Conservation (phyloP, 345 rosid genomes). For the Reutealis trisperma region DNA sequence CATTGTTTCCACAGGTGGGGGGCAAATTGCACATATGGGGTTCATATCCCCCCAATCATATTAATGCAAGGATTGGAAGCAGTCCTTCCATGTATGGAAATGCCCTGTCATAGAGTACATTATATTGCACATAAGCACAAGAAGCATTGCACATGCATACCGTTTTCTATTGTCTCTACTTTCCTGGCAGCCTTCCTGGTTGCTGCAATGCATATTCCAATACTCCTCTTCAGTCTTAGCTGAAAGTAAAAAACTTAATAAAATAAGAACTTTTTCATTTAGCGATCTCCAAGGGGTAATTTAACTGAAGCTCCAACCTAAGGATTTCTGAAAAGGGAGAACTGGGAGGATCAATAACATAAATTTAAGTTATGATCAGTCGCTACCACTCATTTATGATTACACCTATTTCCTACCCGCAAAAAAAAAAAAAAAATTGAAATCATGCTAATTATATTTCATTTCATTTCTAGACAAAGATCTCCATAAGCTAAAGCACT, state of each 20-base stretch:
- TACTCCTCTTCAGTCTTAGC: background rate
- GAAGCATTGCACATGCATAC: constrained; percentile 5
- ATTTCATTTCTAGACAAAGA: background rate
- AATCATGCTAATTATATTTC: background rate
- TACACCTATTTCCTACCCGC: background rate
- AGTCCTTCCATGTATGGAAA: background rate
- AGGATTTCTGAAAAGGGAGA: background rate
- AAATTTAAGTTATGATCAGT: background rate
- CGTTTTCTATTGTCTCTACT: constrained; percentile 8
- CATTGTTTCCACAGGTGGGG: background rate
- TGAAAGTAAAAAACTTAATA: background rate
- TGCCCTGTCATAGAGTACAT: background rate
- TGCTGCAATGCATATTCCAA: background rate
- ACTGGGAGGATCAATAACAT: background rate
- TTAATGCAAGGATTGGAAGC: background rate
- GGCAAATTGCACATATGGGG: background rate
- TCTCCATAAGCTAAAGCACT: background rate
- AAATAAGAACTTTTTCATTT: no score
- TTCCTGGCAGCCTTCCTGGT: constrained; percentile 3
- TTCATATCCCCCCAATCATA: background rate
- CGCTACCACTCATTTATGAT: background rate
- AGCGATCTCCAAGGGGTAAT: background rate
- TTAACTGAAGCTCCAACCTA: background rate
- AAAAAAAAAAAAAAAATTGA: background rate
- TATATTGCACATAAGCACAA: background rate